Evolutionary conservation across 352 stramenopile genomes (phyloP), one percentile per base, ranked within the genome.

Genomic region (Phytophthora syringae): DNA sequence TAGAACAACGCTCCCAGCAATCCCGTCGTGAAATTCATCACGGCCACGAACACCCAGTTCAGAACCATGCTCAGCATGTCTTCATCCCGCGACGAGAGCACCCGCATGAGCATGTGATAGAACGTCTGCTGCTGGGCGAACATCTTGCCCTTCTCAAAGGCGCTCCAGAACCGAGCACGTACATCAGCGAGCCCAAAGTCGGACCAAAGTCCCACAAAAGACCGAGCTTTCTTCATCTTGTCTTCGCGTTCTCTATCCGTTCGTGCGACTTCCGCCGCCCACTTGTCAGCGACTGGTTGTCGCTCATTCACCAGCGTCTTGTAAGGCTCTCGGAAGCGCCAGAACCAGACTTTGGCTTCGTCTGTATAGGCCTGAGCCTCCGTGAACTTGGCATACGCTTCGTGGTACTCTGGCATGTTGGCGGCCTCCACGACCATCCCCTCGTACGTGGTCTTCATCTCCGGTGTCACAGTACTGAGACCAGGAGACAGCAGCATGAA

Each of bases 11-110:
- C 80, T 21, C 88, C 88, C 30, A 94, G 52, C 27, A 96, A 50
- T 1, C 88, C 88, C n/a, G 88, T 93, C n/a, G 86, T 96, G 49
- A 96, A 96, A 71, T 96, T 96, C 61, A 88, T 88, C 37, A 96
- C 59, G 25, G 86, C 81, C 21, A 92, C 80, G 27, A 96, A 88
- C 40, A 94, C 65, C 88, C 88, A 96, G 62, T 94, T 92, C 24
- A 96, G 64, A 30, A 94, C 53, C 72, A 82, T 89, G 47, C 84
- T 90, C 45, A 93, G 10, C 9, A 94, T 32, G 44, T 96, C 87
- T 55, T 94, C 86, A 67, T 94, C 82, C 16, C 84, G 77, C 12
- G 78, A 57, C 25, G 84, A 72, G 9, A 96, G 68, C 51, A 94
- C 82, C 11, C 70, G 77, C 67, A 94, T 75, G 60, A 96, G 70